These are phyloP conservation scores for Sergeia podlipaevii DNA, from an alignment of 208 protist genomes.

Conservation along the genomic window DNA sequence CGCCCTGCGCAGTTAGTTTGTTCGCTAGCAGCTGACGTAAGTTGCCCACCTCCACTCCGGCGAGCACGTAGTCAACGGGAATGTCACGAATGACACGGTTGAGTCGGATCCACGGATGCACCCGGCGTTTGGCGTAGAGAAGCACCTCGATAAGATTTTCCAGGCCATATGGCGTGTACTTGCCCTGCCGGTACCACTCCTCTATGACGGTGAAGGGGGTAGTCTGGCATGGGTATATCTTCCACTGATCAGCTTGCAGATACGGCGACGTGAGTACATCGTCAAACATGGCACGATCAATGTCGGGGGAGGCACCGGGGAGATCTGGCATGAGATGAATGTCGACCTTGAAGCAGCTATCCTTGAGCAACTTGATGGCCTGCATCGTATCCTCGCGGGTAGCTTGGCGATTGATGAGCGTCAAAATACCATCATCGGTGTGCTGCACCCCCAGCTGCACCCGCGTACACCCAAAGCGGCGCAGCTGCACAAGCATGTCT, in stretches of 20 bases:
- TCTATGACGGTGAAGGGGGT: conserved; percentile 98
- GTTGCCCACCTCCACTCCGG: conserved; percentile 97
- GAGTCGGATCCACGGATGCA: conserved; percentile 98
- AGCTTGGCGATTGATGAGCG: conserved; percentile 93
- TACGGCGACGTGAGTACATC: conserved; percentile 95
- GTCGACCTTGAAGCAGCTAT: conserved; percentile 98
- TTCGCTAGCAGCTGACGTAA: conserved; percentile 94
- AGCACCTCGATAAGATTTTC: conserved; percentile 92
- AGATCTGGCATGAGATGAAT: conserved; percentile 99
- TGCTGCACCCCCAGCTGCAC: conserved; percentile 99
- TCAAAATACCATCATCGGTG: conserved; percentile 96
- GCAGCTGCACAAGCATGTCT: conserved; percentile 89
- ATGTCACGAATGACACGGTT: conserved; percentile 99
- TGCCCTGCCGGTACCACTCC: conserved; percentile 95
- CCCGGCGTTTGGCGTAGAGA: conserved; percentile 91
- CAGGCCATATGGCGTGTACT: conserved; percentile 92
- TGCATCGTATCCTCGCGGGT: conserved; percentile 91
- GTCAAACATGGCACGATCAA: conserved; percentile 94
- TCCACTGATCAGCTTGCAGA: conserved; percentile 97
- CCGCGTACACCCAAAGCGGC: conserved; percentile 93
- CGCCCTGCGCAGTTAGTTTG: conserved; percentile 87
- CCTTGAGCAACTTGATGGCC: conserved; percentile 96
- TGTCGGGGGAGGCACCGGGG: conserved; percentile 91
- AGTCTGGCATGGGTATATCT: conserved; percentile 99
- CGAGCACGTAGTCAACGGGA: conserved; percentile 96